Evolutionary conservation across 139 green algal genomes (phyloP).

Genomic region (Microglena sp.): DNA sequence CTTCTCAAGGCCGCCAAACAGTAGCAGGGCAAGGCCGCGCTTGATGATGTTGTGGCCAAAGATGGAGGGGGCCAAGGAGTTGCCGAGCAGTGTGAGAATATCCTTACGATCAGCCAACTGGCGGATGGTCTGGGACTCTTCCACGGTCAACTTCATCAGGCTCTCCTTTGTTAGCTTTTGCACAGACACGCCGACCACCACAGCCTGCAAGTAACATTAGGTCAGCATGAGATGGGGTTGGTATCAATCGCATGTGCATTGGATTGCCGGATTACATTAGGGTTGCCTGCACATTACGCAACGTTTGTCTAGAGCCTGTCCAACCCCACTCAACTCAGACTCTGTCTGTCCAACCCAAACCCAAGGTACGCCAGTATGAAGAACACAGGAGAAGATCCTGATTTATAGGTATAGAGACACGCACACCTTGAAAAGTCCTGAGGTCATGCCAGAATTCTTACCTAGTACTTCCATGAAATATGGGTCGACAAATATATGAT

Average conservation of each 20-base stretch:
- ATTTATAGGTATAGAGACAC: no score
- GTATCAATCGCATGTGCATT: no score
- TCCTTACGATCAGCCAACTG: constrained; percentile 36
- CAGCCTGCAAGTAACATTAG: constrained; percentile 25
- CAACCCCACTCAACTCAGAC: no score
- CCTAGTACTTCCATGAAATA: no score
- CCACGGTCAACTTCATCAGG: constrained; percentile 25
- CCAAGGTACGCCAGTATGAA: no score
- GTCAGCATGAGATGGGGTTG: background rate
- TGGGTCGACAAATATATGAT: no score
- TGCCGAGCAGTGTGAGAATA: constrained; percentile 71
- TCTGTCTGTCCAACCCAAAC: no score
- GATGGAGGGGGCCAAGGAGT: constrained; percentile 90
- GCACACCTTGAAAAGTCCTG: constrained; percentile 8
- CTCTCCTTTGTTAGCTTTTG: constrained; percentile 40
- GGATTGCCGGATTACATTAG: no score
- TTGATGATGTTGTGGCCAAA: constrained; percentile 91
- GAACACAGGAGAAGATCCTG: no score
- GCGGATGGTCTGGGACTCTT: constrained; percentile 22
- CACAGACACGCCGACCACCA: constrained; percentile 52
- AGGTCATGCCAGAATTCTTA: constrained; percentile 2
- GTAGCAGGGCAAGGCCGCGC: constrained; percentile 50
- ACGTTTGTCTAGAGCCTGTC: no score
- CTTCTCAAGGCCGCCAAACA: constrained; percentile 60
- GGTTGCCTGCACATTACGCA: no score